A percentile compares a stretch with the other conserved stretches of the same genome.
Evolutionary conservation across 2,329 filamentous ascomycete species (phyloP).

Genomic region (Cryoendolithus antarcticus): DNA sequence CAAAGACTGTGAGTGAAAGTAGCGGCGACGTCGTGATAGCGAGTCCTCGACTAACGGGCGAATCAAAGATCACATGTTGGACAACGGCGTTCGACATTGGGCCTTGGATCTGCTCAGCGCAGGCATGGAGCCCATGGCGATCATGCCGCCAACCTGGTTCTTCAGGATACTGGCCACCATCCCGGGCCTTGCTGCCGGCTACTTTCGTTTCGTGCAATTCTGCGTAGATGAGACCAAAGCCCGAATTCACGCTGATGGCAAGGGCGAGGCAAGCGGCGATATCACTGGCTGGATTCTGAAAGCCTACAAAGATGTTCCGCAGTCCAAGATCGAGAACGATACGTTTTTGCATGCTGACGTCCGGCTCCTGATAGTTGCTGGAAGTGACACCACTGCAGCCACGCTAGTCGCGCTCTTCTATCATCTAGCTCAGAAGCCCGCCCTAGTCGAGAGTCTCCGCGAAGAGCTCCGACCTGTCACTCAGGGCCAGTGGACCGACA

Average conservation of each 20-base stretch:
- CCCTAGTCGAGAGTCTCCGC: slow-evolving; percentile 20
- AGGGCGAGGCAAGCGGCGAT: slow-evolving; percentile 10
- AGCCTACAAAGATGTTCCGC: slow-evolving; percentile 13
- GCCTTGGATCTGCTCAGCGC: slow-evolving; percentile 26
- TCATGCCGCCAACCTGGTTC: slow-evolving; percentile 22
- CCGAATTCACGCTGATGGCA: slow-evolving; percentile 18
- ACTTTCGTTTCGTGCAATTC: slow-evolving; percentile 25
- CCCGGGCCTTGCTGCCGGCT: slow-evolving; percentile 22
- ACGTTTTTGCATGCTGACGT: slow-evolving; percentile 15
- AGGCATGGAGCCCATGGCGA: slow-evolving; percentile 17
- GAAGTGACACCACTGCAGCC: slow-evolving; percentile 32
- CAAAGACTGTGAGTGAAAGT: slow-evolving; percentile 20
- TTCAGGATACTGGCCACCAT: slow-evolving; percentile 21
- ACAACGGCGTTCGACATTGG: slow-evolving; percentile 22
- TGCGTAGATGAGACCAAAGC: slow-evolving; percentile 22
- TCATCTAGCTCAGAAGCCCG: slow-evolving; percentile 21
- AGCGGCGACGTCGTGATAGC: too few relatives aligned
- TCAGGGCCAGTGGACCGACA: slow-evolving; percentile 14
- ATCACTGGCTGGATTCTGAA: slow-evolving; percentile 24
- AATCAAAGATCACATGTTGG: slow-evolving; percentile 19
- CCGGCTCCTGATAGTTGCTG: slow-evolving; percentile 25
- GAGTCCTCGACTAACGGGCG: too few relatives aligned
- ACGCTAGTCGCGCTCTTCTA: slow-evolving; percentile 32
- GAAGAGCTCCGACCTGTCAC: slow-evolving; percentile 20
- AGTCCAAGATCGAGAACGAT: slow-evolving; percentile 13